A percentile compares a stretch with the other conserved stretches of the same genome.
phyloP scores from a whole-genome alignment of 1,284 basidiomycete genomes.

The Ceratobasidium sp. region DNA sequence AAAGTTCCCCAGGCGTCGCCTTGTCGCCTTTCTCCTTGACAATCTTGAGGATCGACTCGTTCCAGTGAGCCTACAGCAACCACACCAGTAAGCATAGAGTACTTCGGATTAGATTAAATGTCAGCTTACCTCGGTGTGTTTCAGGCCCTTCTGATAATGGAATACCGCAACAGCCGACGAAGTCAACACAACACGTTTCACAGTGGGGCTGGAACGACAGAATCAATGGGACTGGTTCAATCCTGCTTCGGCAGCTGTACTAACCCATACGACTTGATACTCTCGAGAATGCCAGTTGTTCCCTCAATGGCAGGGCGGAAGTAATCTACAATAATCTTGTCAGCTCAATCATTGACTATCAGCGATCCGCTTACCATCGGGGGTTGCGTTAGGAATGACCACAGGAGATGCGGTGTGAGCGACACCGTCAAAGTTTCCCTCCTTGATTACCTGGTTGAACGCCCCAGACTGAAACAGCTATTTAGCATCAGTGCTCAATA shows the following conservation, averaged over 20 bases:
- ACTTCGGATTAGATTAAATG: neutral
- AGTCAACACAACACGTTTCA: conserved; percentile 12
- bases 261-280: conserved; percentile 20
- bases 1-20: conserved; percentile 53
- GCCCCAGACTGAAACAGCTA: neutral
- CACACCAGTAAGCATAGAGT: neutral
- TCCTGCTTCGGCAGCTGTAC: too few relatives aligned
- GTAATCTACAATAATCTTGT: neutral
- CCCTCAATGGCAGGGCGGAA: conserved; percentile 6
- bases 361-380: conserved; percentile 3
- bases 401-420: conserved; percentile 39
- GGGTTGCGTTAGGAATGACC: neutral
- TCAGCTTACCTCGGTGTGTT: conserved; percentile 29
- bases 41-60: conserved; percentile 50
- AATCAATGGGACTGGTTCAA: neutral
- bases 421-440: conserved; percentile 23
- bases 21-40: conserved; percentile 52
- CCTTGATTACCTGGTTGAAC: conserved; percentile 35
- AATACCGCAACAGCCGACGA: conserved; percentile 6
- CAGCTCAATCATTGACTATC: too few relatives aligned
- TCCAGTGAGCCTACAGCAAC: conserved; percentile 50
- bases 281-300: conserved; percentile 16
- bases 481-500: too few relatives aligned
- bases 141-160: neutral
- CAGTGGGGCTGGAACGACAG: neutral